These are phyloP conservation scores for Candida sp. DNA, from an alignment of 1,139 yeast genomes.

Conservation along the genomic window DNA sequence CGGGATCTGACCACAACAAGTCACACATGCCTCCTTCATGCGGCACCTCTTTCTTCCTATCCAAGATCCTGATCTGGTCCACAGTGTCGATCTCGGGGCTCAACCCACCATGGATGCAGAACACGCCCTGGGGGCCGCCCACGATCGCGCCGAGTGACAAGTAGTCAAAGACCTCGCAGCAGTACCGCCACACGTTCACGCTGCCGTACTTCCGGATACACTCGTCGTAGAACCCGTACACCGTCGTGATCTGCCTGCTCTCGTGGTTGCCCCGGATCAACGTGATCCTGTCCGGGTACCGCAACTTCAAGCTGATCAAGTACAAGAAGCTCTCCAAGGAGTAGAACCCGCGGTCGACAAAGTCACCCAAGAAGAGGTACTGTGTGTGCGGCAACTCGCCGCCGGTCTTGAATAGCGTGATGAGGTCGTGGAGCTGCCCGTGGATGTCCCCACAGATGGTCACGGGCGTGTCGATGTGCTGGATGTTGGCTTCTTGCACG, in stretches of 20 bases:
- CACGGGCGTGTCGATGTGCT: conserved; percentile 68
- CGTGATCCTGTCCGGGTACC: conserved; percentile 86
- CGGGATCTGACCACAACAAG: conserved; percentile 94
- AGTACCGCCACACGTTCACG: conserved; percentile 91
- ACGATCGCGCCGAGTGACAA: conserved; percentile 71
- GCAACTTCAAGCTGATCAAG: conserved; percentile 65
- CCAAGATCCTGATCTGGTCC: conserved; percentile 78
- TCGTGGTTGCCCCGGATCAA: conserved; percentile 92
- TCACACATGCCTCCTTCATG: conserved; percentile 99
- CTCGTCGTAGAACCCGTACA: conserved; percentile 94
- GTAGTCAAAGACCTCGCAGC: conserved; percentile 91
- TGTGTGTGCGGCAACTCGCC: conserved; percentile 84
- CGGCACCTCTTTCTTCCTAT: conserved; percentile 93
- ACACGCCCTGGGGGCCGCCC: conserved; percentile 61
- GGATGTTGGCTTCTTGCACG: conserved; percentile 60
- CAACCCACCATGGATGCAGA: conserved; percentile 91
- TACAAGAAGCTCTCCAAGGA: conserved; percentile 81
- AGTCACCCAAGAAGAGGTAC: conserved; percentile 85
- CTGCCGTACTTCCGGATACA: conserved; percentile 89
- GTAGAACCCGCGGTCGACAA: conserved; percentile 93
- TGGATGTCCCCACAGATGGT: conserved; percentile 99
- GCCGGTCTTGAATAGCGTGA: conserved; percentile 89
- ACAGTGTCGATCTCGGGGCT: conserved; percentile 87
- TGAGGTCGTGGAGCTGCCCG: conserved; percentile 94
- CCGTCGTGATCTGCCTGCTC: conserved; percentile 93